Conservation (phyloP, 2,329 filamentous ascomycete species). For the Colletotrichum sp. region DNA sequence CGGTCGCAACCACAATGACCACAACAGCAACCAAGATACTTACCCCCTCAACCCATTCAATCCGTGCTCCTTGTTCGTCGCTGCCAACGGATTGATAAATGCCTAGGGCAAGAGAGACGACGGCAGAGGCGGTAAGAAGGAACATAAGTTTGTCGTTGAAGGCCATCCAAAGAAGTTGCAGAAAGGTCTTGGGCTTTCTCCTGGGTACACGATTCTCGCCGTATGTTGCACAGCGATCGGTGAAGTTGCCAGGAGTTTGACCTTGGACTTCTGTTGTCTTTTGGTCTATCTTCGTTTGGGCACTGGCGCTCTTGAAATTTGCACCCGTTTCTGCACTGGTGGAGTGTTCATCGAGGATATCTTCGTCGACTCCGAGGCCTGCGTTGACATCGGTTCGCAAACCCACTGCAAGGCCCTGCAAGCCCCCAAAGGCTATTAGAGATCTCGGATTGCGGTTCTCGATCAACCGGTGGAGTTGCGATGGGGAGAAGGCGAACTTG, state of each 20-base stretch:
- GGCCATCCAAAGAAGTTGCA: slow-evolving; percentile 25
- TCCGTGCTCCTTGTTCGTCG: slow-evolving; percentile 35
- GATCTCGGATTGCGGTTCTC: not conserved
- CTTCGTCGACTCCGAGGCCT: not conserved
- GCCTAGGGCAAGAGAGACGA: slow-evolving; percentile 62
- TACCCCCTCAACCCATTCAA: slow-evolving; percentile 62
- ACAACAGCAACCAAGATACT: slow-evolving; percentile 59
- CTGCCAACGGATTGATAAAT: slow-evolving; percentile 61
- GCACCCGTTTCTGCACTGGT: not conserved
- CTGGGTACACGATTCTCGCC: not conserved
- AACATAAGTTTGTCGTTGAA: slow-evolving; percentile 68
- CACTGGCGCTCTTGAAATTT: not conserved
- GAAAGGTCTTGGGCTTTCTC: not conserved
- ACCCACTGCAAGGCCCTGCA: not conserved
- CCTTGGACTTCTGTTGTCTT: not conserved
- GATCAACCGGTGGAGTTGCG: not conserved
- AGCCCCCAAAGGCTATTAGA: not conserved
- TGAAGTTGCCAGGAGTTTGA: not conserved
- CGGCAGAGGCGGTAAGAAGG: slow-evolving; percentile 60
- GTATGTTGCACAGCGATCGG: not conserved
- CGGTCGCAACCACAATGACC: slow-evolving; percentile 58
- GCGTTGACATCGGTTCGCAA: not conserved
- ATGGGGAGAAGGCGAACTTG: not conserved
- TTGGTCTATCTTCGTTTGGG: not conserved
- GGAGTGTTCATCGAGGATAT: not conserved